Percentiles rank a stretch among this genome's conserved stretches.
These are phyloP conservation scores for Oidiodendron maius DNA, from an alignment of 495 filamentous ascomycete species.

Conservation along the genomic window DNA sequence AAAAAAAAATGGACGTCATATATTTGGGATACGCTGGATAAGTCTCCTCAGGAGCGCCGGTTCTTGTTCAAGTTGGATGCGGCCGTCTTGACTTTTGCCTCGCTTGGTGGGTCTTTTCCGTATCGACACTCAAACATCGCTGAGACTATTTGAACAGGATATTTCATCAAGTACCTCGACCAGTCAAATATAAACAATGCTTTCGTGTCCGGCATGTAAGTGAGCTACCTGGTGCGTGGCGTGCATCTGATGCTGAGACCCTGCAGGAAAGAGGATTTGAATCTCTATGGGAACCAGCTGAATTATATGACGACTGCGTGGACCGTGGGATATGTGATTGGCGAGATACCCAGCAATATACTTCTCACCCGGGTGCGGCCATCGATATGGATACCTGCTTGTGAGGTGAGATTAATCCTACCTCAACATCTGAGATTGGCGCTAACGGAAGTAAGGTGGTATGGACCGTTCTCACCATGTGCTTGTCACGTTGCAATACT, in stretches of 20 bases:
- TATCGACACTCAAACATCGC: not conserved
- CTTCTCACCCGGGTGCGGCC: conserved; percentile 50
- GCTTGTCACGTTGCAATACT: conserved; percentile 38
- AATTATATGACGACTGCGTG: conserved; percentile 48
- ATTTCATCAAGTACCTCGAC: conserved; percentile 58
- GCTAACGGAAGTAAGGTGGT: conserved; percentile 24
- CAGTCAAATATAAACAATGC: conserved; percentile 49
- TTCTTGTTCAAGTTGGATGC: conserved; percentile 55
- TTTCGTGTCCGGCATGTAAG: conserved; percentile 15
- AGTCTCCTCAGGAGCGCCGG: conserved; percentile 51
- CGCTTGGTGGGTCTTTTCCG: not conserved
- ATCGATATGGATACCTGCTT: conserved; percentile 53
- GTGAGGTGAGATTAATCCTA: not conserved
- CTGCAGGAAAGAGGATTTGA: conserved; percentile 54
- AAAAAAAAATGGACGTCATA: conserved; percentile 8
- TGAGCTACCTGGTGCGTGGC: not conserved
- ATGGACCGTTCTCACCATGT: conserved; percentile 50
- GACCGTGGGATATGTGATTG: conserved; percentile 62
- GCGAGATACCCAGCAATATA: conserved; percentile 56
- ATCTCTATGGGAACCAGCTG: conserved; percentile 48
- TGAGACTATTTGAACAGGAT: conserved; percentile 31
- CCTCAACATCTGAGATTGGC: not conserved
- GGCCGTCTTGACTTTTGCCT: conserved; percentile 47
- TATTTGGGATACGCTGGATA: conserved; percentile 59
- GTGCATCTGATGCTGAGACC: conserved; percentile 33